Percentiles rank a stretch among this genome's conserved stretches.
Evolutionary conservation across 108 stramenopile genomes (phyloP).

Genomic region (Seminavis robusta): DNA sequence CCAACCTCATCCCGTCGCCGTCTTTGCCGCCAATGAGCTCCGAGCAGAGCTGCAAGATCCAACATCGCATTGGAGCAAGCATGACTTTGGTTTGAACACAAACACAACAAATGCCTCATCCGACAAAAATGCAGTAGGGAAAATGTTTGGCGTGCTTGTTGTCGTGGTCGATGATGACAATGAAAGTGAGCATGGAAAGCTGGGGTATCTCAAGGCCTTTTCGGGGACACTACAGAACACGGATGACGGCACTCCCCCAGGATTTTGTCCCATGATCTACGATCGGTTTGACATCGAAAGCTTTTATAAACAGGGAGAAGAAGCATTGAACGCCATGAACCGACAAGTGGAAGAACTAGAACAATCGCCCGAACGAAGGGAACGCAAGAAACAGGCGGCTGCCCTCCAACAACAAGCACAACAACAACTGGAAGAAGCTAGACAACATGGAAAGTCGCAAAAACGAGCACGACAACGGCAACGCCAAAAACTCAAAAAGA

Average conservation of each 20-base stretch:
- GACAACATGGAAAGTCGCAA: constrained; percentile 4
- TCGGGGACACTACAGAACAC: constrained; percentile 13
- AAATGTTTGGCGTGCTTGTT: constrained; percentile 29
- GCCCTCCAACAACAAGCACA: neutral
- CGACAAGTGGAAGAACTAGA: constrained; percentile 1
- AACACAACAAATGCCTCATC: neutral
- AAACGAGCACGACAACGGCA: constrained; percentile 7
- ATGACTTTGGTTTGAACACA: no score
- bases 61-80: no score
- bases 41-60: neutral
- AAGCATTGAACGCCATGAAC: constrained; percentile 7
- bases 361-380: constrained; percentile 2
- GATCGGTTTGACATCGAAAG: constrained; percentile 8
- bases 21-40: constrained; percentile 8
- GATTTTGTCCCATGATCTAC: constrained; percentile 9
- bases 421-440: neutral
- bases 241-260: neutral
- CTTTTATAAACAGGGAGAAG: constrained; percentile 13
- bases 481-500: constrained; percentile 6
- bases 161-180: no score
- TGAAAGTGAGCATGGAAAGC: neutral
- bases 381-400: neutral
- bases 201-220: constrained; percentile 22
- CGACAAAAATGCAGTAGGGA: constrained; percentile 10
- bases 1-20: constrained; percentile 26